phyloP scores from a whole-genome alignment of 176 grass and related monocot genomes.

The Zoysia pacifica region DNA sequence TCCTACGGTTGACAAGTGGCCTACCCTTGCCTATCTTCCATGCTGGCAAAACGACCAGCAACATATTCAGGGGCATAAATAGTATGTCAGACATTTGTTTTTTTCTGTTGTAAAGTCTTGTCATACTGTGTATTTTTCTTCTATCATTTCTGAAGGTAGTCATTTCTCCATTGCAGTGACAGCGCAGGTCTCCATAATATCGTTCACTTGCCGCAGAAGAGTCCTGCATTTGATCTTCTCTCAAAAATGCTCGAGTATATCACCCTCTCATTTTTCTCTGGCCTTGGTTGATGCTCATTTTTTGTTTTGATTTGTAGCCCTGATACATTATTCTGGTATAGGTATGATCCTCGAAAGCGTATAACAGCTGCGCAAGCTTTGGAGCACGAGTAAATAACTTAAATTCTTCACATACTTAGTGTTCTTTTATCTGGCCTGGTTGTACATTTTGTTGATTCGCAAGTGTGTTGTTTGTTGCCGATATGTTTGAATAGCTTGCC shows the following conservation, averaged over 20 bases:
- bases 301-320: slow-evolving; percentile 25
- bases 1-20: slow-evolving; percentile 97
- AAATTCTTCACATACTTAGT: slow-evolving; percentile 34
- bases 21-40: slow-evolving; percentile 90
- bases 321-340: slow-evolving; percentile 46
- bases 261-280: slow-evolving; percentile 32
- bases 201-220: slow-evolving; percentile 78
- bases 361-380: slow-evolving; percentile 95
- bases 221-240: slow-evolving; percentile 89
- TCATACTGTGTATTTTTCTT: slow-evolving; percentile 6
- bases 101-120: slow-evolving; percentile 5
- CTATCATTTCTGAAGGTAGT: slow-evolving; percentile 21
- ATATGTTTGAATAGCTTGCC: neutral
- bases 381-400: slow-evolving; percentile 95
- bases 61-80: slow-evolving; percentile 84
- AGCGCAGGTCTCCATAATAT: slow-evolving; percentile 86
- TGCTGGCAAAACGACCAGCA: slow-evolving; percentile 88
- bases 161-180: slow-evolving; percentile 64
- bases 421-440: neutral
- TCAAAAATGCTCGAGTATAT: slow-evolving; percentile 97
- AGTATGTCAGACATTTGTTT: slow-evolving; percentile 59
- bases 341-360: slow-evolving; percentile 94
- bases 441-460: slow-evolving; percentile 23
- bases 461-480: neutral
- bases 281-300: slow-evolving; percentile 22